These are phyloP conservation scores for Geosmithia putterillii DNA, from an alignment of 2,329 filamentous ascomycete genomes.

Conservation along the genomic window DNA sequence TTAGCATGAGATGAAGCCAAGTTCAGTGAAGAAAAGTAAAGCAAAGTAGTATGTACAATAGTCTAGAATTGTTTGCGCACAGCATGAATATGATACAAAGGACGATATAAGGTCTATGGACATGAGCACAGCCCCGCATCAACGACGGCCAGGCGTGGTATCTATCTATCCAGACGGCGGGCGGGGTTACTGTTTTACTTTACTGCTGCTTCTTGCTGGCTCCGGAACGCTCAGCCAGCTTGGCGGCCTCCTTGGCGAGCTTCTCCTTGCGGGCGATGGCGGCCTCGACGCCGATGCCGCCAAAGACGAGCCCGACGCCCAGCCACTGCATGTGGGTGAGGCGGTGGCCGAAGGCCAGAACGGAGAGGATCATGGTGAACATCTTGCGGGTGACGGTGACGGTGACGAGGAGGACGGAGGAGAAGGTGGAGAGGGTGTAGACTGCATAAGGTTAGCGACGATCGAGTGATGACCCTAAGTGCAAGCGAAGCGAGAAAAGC, in stretches of 20 bases:
- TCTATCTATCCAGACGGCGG: no score
- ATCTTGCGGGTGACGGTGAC: conserved; percentile 98
- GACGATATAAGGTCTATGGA: no score
- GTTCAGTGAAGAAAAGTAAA: no score
- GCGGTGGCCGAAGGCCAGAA: conserved; percentile 85
- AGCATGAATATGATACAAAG: no score
- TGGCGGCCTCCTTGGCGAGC: conserved; percentile 60
- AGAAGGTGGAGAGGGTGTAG: conserved; percentile 88
- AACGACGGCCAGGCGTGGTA: no score
- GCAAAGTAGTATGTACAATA: no score
- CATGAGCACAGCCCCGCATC: no score
- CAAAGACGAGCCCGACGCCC: conserved; percentile 86
- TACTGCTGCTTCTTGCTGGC: conserved; percentile 18
- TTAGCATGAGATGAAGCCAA: no score
- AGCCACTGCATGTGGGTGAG: conserved; percentile 86
- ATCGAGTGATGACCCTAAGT: no score
- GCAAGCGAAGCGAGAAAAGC: background rate
- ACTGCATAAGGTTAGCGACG: conserved; percentile 30
- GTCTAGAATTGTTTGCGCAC: no score
- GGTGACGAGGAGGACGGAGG: conserved; percentile 81
- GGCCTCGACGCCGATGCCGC: conserved; percentile 86
- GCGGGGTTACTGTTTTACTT: no score
- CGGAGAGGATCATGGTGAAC: conserved; percentile 96
- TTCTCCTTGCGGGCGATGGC: conserved; percentile 74
- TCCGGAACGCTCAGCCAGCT: conserved; percentile 26